Base-by-base conservation (phyloP, 2,329 filamentous ascomycete genomes). In the Pestalotiopsis sp. region DNA sequence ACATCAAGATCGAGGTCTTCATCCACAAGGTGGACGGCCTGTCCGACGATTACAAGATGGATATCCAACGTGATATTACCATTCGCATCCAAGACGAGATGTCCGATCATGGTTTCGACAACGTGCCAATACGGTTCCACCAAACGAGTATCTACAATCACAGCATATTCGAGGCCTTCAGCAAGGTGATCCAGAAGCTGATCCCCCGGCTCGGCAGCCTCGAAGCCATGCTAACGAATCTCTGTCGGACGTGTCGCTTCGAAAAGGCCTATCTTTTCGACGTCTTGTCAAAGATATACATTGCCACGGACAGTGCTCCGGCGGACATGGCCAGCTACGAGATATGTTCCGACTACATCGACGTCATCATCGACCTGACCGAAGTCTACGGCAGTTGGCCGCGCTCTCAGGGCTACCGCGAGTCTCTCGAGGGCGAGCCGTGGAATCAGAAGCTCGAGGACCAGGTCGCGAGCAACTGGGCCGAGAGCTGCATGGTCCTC, bases 11-110 rank as follows among this genome's bases (percentile, higher is more conserved):
- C 73, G 95, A 98, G 79, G 95, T 99, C 64, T 98, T 99, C 81
- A 97, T 99, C 75, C 96, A 99, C 87, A 99, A 99, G 80, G 95
- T 98, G 41, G 96, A 99, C 78, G 95, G 95, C n/a, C 86, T 99
- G 17, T 96, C 93, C 36, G 96, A 98, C 73, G 96, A 99, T 80
- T 98, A 96, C 85, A 95, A 96, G 78, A 90, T 95, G 69, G 96
- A 99, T 76, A 97, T 97, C 20, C 96, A 97, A 83, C 92, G 96
- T 69, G 96, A 99, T 81, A 97, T 99, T 71, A 95, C 95, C 66
- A 97, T 98, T 78, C 91, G 94, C 52, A 97, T 98, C 71, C 94
- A 97, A 76, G 96, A 99, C 78, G 96, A 99, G 79, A 89, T 99
- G 39, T 95, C 92, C 12, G 96, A 99, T 78, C 90, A 94, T 70